These are phyloP conservation scores for Cicer yamashitae DNA, from an alignment of 306 rosid genomes.

Conservation along the genomic window DNA sequence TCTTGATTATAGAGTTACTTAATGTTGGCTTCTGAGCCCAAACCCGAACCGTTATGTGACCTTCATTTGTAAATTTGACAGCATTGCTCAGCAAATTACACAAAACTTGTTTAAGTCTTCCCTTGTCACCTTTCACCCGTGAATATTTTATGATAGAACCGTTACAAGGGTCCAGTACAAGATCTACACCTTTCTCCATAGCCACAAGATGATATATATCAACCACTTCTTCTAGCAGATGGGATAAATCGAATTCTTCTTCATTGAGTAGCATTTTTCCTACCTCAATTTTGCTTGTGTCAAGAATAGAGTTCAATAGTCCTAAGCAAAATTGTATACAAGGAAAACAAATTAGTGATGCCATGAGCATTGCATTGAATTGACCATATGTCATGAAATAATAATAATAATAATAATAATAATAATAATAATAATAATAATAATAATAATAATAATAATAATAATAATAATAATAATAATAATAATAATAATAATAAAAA, in stretches of 20 bases:
- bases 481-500: neutral
- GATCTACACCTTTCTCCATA: slow-evolving; percentile 67
- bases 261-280: slow-evolving; percentile 78
- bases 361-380: neutral
- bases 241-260: slow-evolving; percentile 67
- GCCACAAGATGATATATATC: slow-evolving; percentile 65
- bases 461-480: neutral
- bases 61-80: slow-evolving; percentile 70
- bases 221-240: slow-evolving; percentile 69
- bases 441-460: neutral
- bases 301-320: slow-evolving; percentile 72
- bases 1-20: slow-evolving; percentile 45
- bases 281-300: slow-evolving; percentile 77
- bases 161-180: slow-evolving; percentile 68
- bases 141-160: slow-evolving; percentile 59
- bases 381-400: neutral
- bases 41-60: slow-evolving; percentile 63
- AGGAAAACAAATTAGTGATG: slow-evolving; percentile 15
- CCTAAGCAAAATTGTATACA: slow-evolving; percentile 45
- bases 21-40: slow-evolving; percentile 61
- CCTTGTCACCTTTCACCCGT: slow-evolving; percentile 64
- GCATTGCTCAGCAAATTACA: slow-evolving; percentile 77
- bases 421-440: neutral
- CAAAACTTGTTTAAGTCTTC: slow-evolving; percentile 72
- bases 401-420: neutral